Evolutionary conservation across 257 asterid genomes (phyloP).

Genomic region (Vinca minor): DNA sequence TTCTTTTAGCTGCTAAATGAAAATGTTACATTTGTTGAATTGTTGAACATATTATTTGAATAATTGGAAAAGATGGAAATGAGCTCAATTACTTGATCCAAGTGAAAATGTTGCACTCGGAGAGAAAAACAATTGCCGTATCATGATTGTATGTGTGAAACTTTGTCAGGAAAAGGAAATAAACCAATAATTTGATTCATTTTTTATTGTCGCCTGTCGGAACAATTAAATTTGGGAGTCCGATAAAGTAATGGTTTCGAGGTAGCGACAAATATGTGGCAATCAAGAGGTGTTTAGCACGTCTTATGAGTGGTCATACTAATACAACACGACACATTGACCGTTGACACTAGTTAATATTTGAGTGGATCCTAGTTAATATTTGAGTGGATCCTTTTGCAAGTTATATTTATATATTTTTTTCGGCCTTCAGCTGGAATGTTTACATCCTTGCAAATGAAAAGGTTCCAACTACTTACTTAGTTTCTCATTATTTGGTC

Average conservation of each 20-base stretch:
- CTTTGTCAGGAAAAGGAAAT: neutral
- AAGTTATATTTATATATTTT: too few relatives aligned
- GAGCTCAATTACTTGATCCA: neutral
- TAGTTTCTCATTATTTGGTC: too few relatives aligned
- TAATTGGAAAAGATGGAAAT: neutral
- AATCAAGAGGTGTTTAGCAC: neutral
- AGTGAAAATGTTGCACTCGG: neutral
- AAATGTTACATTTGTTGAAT: neutral
- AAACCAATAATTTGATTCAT: neutral
- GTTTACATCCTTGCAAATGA: too few relatives aligned
- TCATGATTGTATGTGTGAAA: neutral
- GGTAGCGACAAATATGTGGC: neutral
- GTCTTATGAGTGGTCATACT: neutral
- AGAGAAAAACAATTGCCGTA: neutral
- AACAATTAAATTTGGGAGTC: neutral
- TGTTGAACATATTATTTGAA: neutral
- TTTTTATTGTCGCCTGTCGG: too few relatives aligned
- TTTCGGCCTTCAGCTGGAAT: too few relatives aligned
- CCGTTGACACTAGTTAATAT: neutral
- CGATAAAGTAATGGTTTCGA: neutral
- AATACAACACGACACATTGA: neutral
- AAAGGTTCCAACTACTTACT: too few relatives aligned
- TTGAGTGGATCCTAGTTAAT: too few relatives aligned
- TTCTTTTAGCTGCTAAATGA: neutral
- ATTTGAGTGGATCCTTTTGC: too few relatives aligned